A percentile compares a stretch with the other conserved stretches of the same genome.
Conservation (phyloP, 148 eudicot species). For the Rhododendron kiyosumense region DNA sequence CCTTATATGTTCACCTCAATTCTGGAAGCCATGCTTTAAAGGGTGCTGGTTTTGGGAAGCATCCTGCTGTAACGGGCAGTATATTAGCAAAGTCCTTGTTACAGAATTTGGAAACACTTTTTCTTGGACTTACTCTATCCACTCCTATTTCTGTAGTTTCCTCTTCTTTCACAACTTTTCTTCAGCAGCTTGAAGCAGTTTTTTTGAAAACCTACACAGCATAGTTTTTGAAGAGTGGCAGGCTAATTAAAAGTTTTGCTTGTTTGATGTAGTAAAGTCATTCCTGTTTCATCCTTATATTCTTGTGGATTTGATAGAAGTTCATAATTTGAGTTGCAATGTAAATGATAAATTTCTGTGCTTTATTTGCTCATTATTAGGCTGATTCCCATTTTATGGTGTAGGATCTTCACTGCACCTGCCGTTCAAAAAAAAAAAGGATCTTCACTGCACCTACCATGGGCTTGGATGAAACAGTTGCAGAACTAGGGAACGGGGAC, state of each 20-base stretch:
- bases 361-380: not conserved
- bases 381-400: constrained; percentile 10
- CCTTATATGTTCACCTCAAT: not conserved
- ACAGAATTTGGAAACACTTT: not conserved
- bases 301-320: not conserved
- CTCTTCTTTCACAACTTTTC: not conserved
- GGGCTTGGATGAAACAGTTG: constrained; percentile 44
- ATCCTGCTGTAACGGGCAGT: not conserved
- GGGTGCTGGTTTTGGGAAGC: not conserved
- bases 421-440: constrained; percentile 13
- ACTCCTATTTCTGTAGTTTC: not conserved
- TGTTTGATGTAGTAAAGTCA: not conserved
- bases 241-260: no score
- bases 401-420: constrained; percentile 24
- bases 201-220: not conserved
- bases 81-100: not conserved
- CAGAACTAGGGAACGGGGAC: constrained; percentile 23
- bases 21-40: not conserved
- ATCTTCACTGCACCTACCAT: constrained; percentile 30
- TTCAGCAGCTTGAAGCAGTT: not conserved
- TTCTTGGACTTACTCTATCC: not conserved
- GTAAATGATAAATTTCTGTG: not conserved
- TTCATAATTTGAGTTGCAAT: not conserved
- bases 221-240: not conserved
- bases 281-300: not conserved